phyloP scores from a whole-genome alignment of 2,329 filamentous ascomycete genomes.

The Colletotrichum scovillei region DNA sequence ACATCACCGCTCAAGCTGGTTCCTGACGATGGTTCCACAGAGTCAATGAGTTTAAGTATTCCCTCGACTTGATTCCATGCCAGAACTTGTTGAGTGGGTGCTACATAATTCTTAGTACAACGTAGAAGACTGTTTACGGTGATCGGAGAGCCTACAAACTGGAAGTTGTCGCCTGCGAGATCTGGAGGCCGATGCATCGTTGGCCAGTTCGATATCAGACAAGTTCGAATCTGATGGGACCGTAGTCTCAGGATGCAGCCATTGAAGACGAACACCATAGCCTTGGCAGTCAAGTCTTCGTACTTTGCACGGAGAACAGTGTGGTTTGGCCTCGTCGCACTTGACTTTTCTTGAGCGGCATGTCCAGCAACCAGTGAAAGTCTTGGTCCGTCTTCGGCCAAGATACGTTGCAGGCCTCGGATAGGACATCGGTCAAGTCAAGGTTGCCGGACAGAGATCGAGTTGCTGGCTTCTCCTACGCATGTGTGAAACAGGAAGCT shows the following conservation, averaged over 20 bases:
- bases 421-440: background rate
- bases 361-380: constrained; percentile 48
- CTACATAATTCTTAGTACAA: background rate
- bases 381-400: constrained; percentile 41
- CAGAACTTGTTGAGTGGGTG: background rate
- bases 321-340: constrained; percentile 45
- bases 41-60: background rate
- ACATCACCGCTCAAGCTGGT: background rate
- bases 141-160: background rate
- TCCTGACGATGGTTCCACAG: background rate
- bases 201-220: background rate
- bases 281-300: constrained; percentile 44
- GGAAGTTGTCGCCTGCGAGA: background rate
- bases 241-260: constrained; percentile 37
- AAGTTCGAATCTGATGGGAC: background rate
- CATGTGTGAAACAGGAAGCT: background rate
- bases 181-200: too few relatives aligned
- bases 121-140: background rate
- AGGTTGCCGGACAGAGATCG: background rate
- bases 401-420: background rate
- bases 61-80: background rate
- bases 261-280: constrained; percentile 45
- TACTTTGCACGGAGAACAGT: constrained; percentile 44
- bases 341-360: constrained; percentile 49
- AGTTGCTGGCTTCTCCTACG: background rate